These are phyloP conservation scores for Aeschynomene evenia DNA, from an alignment of 306 rosid species.

Conservation along the genomic window DNA sequence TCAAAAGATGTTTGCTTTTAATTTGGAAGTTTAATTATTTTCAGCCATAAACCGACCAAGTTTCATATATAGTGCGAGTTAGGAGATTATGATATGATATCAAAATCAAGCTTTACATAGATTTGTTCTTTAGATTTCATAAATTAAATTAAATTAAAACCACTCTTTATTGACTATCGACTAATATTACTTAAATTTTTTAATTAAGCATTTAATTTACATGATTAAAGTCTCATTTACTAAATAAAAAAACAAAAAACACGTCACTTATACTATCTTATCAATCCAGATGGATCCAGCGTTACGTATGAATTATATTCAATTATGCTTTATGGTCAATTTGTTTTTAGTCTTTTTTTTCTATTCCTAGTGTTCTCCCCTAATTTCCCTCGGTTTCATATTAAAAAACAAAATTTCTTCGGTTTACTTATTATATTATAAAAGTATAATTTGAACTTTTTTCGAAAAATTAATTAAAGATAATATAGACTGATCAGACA, in stretches of 20 bases:
- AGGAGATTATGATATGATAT: background rate
- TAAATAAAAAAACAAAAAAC: background rate
- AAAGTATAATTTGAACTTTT: too few species aligned
- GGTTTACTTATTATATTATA: too few species aligned
- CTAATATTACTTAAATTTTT: background rate
- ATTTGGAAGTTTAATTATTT: background rate
- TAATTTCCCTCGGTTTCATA: too few species aligned
- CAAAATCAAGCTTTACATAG: background rate
- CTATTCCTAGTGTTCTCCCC: background rate
- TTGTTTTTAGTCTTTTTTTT: background rate
- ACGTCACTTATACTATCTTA: background rate
- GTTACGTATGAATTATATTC: background rate
- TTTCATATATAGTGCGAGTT: background rate
- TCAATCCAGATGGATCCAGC: background rate
- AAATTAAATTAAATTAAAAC: background rate
- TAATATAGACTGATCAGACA: too few species aligned
- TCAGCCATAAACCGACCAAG: conserved; percentile 6
- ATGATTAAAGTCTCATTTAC: background rate
- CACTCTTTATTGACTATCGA: conserved; percentile 14
- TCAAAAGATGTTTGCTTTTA: conserved; percentile 5
- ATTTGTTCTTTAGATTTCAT: background rate
- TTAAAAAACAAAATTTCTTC: too few species aligned
- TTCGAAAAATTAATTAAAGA: too few species aligned
- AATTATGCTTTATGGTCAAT: background rate
- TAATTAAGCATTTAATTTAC: conserved; percentile 4